A percentile compares a stretch with the other conserved stretches of the same genome.
Conservation (phyloP, 164 flowering plant genomes). For the Annona cherimola region DNA sequence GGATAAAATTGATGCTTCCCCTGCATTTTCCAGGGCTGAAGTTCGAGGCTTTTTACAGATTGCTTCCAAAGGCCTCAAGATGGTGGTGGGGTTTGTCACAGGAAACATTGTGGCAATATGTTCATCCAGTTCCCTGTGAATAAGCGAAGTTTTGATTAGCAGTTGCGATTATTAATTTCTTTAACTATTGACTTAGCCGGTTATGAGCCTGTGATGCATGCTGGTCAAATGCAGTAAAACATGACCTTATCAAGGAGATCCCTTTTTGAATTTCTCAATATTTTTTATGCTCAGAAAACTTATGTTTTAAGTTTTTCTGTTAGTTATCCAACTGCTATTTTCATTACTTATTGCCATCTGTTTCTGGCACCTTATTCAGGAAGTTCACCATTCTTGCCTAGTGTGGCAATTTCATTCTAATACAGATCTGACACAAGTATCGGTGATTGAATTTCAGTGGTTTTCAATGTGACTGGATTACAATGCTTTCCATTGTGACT, state of each 20-base stretch:
- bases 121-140: constrained; percentile 24
- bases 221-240: constrained; percentile 25
- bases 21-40: constrained; percentile 66
- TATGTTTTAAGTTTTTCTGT: constrained; percentile 11
- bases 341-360: not conserved
- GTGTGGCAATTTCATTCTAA: not conserved
- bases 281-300: constrained; percentile 26
- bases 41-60: constrained; percentile 43
- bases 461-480: not conserved
- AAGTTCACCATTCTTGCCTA: not conserved
- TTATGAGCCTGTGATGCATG: constrained; percentile 23
- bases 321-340: not conserved
- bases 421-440: not conserved
- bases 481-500: not conserved
- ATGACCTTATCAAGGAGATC: constrained; percentile 15
- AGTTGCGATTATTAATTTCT: constrained; percentile 13
- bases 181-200: constrained; percentile 24
- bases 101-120: constrained; percentile 30
- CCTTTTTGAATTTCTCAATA: constrained; percentile 16
- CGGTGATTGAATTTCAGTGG: not conserved
- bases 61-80: constrained; percentile 46
- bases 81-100: constrained; percentile 42
- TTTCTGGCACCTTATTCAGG: not conserved
- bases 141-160: constrained; percentile 12
- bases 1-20: constrained; percentile 58